Evolutionary conservation across 768 basidiomycete genomes (phyloP), one percentile per base, ranked within the genome.

Genomic region (Dentipellis fragilis): DNA sequence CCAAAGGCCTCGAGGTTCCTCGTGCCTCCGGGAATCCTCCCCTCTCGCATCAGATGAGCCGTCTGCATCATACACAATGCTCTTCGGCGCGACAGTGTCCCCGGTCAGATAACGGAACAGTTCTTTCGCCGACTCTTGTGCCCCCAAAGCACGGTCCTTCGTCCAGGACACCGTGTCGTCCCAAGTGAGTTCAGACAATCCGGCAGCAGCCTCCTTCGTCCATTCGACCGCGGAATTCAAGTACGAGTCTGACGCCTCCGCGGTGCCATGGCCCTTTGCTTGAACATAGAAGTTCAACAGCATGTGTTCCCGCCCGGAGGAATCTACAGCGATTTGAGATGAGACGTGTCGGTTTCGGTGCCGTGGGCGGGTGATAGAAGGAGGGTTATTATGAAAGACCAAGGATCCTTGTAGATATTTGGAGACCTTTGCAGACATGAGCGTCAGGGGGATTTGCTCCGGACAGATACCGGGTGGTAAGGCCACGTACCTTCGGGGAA

Each of bases 321-420:
- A 70, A 66, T 93, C 90, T 22, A 87, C 71, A 57, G 81, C 80
- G 58, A 90, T 77, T 57, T 89, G 85, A 17, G 89, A 90, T 8
- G 81, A 81, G 46, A 91, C 86, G 70, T 87, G 86, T 63, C 87
- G 80, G 62, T 89, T 87, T 17, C 90, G 80, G 64, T 92, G 90
- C 54, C 89, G 80, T 11, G 90, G 90, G 29, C 89, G 81, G 52
- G 78, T 66, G 39, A 75, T 68, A n/a, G 86, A 83, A 2, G 90
- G 89, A 0, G 88, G 85, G 62, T 86, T 88, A 64, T 87, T 91
- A 67, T 92, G 86, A 67, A 92, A 93, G 8, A 75, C 72, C 35
- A 89, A 72, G 5, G 87, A 82, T 9, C 77, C 75, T 47, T 79
- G 80, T 40, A 93, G 74, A 64, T 87, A 82, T 69, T 79, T 81